These are phyloP conservation scores for Phaeolepiota aurea DNA, from an alignment of 768 basidiomycete genomes.

Conservation along the genomic window DNA sequence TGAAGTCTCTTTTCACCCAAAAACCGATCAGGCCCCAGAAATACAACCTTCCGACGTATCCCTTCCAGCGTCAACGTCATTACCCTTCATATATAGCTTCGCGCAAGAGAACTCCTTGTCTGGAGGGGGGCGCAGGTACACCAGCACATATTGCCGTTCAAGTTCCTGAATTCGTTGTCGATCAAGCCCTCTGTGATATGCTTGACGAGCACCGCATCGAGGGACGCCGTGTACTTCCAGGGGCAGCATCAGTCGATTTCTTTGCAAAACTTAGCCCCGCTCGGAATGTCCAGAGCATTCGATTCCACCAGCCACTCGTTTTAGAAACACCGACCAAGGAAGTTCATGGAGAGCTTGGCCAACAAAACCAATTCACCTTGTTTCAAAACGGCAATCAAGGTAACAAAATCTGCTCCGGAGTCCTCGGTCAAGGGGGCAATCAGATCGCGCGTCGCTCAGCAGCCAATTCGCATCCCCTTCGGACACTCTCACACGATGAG, in stretches of 20 bases:
- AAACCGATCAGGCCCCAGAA: constrained; percentile 12
- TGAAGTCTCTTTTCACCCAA: constrained; percentile 14
- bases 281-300: constrained; percentile 16
- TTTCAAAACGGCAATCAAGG: constrained; percentile 10
- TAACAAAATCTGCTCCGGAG: constrained; percentile 20
- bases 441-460: background rate
- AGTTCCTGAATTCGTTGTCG: constrained; percentile 12
- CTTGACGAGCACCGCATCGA: constrained; percentile 25
- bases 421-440: constrained; percentile 5
- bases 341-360: constrained; percentile 14
- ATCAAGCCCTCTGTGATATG: constrained; percentile 17
- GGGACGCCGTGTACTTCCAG: constrained; percentile 24
- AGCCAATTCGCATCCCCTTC: background rate
- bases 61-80: constrained; percentile 24
- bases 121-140: background rate
- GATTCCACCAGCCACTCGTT: constrained; percentile 22
- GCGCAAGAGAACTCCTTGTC: constrained; percentile 10
- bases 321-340: constrained; percentile 15
- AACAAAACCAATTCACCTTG: constrained; percentile 15
- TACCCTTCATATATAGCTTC: constrained; percentile 21
- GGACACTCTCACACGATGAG: background rate
- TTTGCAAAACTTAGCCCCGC: constrained; percentile 13
- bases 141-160: constrained; percentile 2
- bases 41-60: constrained; percentile 23
- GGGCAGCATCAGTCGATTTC: constrained; percentile 23